These are phyloP conservation scores for Zhuliangozyma blackwelliae DNA, from an alignment of 1,139 yeast genomes.

Conservation along the genomic window DNA sequence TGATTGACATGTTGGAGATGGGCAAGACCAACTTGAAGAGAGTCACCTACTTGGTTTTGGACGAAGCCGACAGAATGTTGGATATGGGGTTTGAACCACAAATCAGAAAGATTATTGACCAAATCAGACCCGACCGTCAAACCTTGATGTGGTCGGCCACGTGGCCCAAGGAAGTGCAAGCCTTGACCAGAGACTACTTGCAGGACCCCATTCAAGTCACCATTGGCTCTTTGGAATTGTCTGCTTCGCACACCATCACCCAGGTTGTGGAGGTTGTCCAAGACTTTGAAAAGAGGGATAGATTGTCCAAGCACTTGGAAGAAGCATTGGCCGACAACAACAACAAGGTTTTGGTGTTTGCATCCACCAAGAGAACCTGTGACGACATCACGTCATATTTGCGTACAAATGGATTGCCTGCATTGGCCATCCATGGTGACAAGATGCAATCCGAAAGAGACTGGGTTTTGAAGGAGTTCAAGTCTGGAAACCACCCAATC, in stretches of 20 bases:
- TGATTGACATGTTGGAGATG: conserved; percentile 93
- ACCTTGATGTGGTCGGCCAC: conserved; percentile 99
- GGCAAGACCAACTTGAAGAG: conserved; percentile 94
- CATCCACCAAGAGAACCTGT: conserved; percentile 96
- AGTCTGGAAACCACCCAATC: conserved; percentile 86
- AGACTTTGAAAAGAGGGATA: conserved; percentile 91
- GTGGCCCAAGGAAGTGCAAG: conserved; percentile 98
- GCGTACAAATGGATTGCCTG: conserved; percentile 98
- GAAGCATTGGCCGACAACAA: conserved; percentile 73
- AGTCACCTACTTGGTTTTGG: conserved; percentile 93
- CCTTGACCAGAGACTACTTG: conserved; percentile 85
- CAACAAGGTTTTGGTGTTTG: conserved; percentile 80
- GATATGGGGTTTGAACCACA: conserved; percentile 98
- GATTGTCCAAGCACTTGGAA: conserved; percentile 79
- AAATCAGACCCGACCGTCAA: conserved; percentile 96
- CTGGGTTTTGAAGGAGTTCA: conserved; percentile 94
- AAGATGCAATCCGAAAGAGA: conserved; percentile 97
- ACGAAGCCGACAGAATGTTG: conserved; percentile 95
- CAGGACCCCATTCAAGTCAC: conserved; percentile 94
- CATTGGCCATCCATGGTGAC: conserved; percentile 98
- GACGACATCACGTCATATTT: conserved; percentile 89
- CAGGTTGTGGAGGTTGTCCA: conserved; percentile 89
- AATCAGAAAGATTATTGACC: conserved; percentile 90
- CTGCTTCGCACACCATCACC: conserved; percentile 95
- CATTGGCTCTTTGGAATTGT: conserved; percentile 89